These are phyloP conservation scores for Saccharomyces uvarum DNA, from an alignment of 1,139 yeast species.

Conservation along the genomic window DNA sequence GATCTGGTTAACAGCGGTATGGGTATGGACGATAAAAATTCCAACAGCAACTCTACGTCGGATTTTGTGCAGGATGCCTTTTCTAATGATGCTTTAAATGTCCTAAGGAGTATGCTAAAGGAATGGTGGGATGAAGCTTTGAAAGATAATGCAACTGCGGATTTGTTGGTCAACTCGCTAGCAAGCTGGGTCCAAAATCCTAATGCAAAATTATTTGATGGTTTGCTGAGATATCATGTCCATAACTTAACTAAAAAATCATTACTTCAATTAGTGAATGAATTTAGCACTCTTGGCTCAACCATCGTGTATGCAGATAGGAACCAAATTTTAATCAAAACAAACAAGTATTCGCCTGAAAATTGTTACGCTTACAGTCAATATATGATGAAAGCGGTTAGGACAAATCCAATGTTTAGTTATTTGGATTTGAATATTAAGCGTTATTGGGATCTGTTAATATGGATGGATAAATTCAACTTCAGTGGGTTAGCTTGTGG, in stretches of 20 bases:
- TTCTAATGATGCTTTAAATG: conserved; percentile 65
- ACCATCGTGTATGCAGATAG: conserved; percentile 74
- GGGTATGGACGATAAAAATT: conserved; percentile 12
- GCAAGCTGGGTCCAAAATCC: conserved; percentile 83
- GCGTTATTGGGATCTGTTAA: conserved; percentile 80
- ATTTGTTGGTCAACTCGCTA: conserved; percentile 73
- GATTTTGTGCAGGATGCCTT: conserved; percentile 70
- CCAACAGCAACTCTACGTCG: conserved; percentile 24
- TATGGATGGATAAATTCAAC: conserved; percentile 93
- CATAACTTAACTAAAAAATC: conserved; percentile 83
- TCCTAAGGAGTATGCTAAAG: conserved; percentile 67
- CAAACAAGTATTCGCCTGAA: conserved; percentile 72
- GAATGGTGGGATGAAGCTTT: conserved; percentile 94
- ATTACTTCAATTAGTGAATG: conserved; percentile 70
- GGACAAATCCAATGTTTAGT: conserved; percentile 75
- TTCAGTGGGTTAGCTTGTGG: conserved; percentile 76
- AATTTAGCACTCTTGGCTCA: conserved; percentile 72
- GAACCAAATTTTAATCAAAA: conserved; percentile 63
- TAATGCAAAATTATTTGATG: conserved; percentile 66
- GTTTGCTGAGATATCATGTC: conserved; percentile 74
- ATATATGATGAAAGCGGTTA: conserved; percentile 68
- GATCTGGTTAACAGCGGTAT: conserved; percentile 53
- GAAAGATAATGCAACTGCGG: conserved; percentile 63
- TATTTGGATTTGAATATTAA: conserved; percentile 68
- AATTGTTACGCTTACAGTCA: conserved; percentile 93